Base-by-base conservation (phyloP, 352 stramenopile species). In the Pythium angustatum region DNA sequence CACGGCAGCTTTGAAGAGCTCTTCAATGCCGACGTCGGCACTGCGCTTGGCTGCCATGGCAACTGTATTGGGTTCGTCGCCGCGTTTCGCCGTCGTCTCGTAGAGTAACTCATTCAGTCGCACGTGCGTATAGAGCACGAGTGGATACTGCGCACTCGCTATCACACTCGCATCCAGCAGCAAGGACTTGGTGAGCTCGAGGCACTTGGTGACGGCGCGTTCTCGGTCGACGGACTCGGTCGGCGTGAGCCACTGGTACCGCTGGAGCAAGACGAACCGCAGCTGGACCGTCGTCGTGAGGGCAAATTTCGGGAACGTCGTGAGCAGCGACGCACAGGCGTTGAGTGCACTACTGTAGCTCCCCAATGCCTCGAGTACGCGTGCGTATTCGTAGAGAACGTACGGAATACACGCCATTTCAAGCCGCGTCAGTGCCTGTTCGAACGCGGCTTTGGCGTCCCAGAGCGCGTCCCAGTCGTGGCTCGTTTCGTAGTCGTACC, bases 401-500 rank as follows among this genome's bases (percentile, higher is more conserved):
- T 77, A 66, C 40, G 80, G 77, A 26, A 69, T 86, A 43, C 72
- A 77, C 0, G 76, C 66, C 12, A 86, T 78, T 44, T 89, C 80
- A 10, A 90, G 33, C 36, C 77, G 69, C 19, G 43, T 76, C 15
- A 90, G 56, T 21, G 77, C 77, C 66, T 88, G 73, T 21, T 91
- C 80, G 53, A 81, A 88, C 9, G 75, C 69, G 24, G 60, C 75
- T 30, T 81, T 81, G 26, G 79, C 75, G 36, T 88, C 77, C 81
- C 82, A 93, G 9, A 91, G 68, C 15, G 68, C 57, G 14, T 84
- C 72, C 82, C 85, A 93, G 30, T 90, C 74, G 5, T 76, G 69
- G 11, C 54, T 77, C 14, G 59, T 43, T 33, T 81, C 53, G 72
- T 79, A 91, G 17, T 67, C 56, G 36, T 72, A 64, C 36, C 74